Evolutionary conservation across 345 rosid species (phyloP).

Genomic region (Rhizophora mangle): DNA sequence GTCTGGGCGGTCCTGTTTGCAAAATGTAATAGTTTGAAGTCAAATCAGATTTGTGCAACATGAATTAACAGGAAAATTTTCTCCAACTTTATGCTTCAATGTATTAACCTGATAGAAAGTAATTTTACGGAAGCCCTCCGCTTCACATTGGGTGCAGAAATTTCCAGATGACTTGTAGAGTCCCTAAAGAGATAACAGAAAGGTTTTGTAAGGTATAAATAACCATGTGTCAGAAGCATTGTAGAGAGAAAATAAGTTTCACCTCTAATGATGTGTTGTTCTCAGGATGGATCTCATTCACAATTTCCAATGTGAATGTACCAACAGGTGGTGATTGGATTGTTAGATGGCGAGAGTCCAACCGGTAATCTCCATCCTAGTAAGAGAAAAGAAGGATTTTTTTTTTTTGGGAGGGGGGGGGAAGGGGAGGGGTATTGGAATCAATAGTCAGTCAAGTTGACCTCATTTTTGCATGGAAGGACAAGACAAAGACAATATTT

Average conservation of each 20-base stretch:
- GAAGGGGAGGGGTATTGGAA: not conserved
- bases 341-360: conserved; percentile 69
- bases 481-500: not conserved
- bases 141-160: conserved; percentile 98
- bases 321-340: conserved; percentile 59
- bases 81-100: conserved; percentile 7
- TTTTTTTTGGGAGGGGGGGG: too few relatives aligned
- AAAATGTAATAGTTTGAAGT: conserved; percentile 13
- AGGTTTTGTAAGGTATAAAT: not conserved
- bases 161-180: conserved; percentile 92
- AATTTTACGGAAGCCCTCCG: conserved; percentile 94
- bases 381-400: not conserved
- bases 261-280: conserved; percentile 93
- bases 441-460: not conserved
- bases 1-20: conserved; percentile 86
- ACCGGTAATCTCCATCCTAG: conserved; percentile 61
- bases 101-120: conserved; percentile 80
- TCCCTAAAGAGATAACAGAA: conserved; percentile 44
- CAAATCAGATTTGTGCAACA: conserved; percentile 13
- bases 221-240: conserved; percentile 8
- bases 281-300: conserved; percentile 80
- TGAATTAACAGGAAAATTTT: not conserved
- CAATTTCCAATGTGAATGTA: conserved; percentile 69
- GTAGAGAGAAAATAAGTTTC: conserved; percentile 3
- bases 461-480: not conserved